These are phyloP conservation scores for Ophiorrhiza pumila DNA, from an alignment of 257 asterid genomes.

Conservation along the genomic window DNA sequence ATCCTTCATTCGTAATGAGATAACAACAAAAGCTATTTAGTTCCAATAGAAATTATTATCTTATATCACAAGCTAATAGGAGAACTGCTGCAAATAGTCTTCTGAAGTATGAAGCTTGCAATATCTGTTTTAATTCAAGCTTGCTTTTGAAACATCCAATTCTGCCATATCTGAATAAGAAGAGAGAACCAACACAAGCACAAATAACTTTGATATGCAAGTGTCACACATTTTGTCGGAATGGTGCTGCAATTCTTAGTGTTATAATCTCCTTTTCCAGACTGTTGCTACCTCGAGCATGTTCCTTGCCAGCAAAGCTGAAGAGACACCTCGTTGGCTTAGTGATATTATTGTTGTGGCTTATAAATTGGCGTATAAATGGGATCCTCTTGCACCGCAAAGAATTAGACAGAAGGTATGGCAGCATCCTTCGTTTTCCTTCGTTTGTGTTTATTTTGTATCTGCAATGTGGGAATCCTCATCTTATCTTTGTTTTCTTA, in stretches of 20 bases:
- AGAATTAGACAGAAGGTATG: conserved; percentile 51
- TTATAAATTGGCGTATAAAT: conserved; percentile 41
- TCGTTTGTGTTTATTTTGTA: not conserved
- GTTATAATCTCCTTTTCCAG: conserved; percentile 34
- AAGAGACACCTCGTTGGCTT: conserved; percentile 62
- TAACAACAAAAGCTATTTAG: not conserved
- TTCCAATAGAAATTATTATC: not conserved
- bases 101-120: not conserved
- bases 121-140: not conserved
- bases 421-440: conserved; percentile 1
- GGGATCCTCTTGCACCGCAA: conserved; percentile 58
- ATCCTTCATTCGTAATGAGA: not conserved
- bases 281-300: conserved; percentile 45
- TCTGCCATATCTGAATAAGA: not conserved
- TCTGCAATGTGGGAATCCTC: conserved; percentile 10
- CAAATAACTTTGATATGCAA: not conserved
- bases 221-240: conserved; percentile 11
- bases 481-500: conserved; percentile 22
- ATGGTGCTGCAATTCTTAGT: conserved; percentile 20
- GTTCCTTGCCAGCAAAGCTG: conserved; percentile 63
- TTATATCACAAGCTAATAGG: not conserved
- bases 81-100: not conserved
- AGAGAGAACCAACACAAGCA: not conserved
- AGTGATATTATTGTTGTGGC: conserved; percentile 42
- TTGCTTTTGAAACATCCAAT: not conserved